phyloP scores from a whole-genome alignment of 1,284 basidiomycete species.

The Waitea zeae region DNA sequence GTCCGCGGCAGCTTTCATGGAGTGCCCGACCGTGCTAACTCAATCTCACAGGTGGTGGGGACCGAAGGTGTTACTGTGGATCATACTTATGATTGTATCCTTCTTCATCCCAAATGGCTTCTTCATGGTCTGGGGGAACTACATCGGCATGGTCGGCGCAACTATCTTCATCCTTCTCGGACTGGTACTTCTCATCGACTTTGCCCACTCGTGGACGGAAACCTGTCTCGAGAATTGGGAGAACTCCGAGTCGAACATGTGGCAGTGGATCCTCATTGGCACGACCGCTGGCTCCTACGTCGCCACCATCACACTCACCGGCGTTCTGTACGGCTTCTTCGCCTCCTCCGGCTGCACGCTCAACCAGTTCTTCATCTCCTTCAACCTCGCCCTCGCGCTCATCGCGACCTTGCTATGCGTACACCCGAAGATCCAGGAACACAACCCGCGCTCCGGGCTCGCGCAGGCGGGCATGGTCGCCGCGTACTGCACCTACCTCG shows the following conservation, averaged over 20 bases:
- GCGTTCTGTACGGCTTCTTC: slow-evolving; percentile 86
- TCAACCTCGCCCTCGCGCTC: slow-evolving; percentile 76
- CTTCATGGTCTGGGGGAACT: slow-evolving; percentile 95
- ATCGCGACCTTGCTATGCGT: slow-evolving; percentile 76
- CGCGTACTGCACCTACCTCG: slow-evolving; percentile 93
- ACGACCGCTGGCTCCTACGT: slow-evolving; percentile 87
- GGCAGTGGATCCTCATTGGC: slow-evolving; percentile 93
- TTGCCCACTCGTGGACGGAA: slow-evolving; percentile 97
- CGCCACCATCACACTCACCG: slow-evolving; percentile 70
- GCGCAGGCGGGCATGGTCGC: slow-evolving; percentile 95
- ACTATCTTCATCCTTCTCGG: slow-evolving; percentile 93
- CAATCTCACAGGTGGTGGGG: slow-evolving; percentile 79
- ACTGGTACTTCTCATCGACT: slow-evolving; percentile 94
- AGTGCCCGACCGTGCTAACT: background rate
- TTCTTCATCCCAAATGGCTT: slow-evolving; percentile 93
- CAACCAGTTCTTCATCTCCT: slow-evolving; percentile 91
- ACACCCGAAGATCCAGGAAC: slow-evolving; percentile 78
- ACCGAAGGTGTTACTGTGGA: slow-evolving; percentile 82
- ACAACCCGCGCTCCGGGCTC: slow-evolving; percentile 88
- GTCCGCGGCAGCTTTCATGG: slow-evolving; percentile 8
- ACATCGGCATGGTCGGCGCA: slow-evolving; percentile 80
- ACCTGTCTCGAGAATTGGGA: slow-evolving; percentile 96
- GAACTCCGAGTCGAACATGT: slow-evolving; percentile 69
- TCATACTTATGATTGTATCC: slow-evolving; percentile 58
- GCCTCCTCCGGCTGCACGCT: slow-evolving; percentile 74